Evolutionary conservation across 2,329 filamentous ascomycete genomes (phyloP), one percentile per base, ranked within the genome.

Genomic region (Mariannaea elegans): DNA sequence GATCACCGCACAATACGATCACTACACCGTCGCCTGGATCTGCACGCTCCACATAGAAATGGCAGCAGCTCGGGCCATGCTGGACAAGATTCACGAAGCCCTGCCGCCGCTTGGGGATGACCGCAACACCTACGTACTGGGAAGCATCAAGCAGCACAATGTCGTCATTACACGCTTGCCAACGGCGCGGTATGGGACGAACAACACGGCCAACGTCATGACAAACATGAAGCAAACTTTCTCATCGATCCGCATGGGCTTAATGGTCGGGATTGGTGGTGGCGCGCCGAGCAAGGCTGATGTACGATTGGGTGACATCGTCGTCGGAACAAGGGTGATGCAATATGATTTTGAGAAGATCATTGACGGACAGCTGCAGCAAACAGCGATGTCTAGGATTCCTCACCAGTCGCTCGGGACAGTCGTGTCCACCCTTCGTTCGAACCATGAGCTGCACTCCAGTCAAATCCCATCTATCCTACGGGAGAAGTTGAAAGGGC

Each of bases 161-260:
- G 21, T 73, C 8, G 71, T 68, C 12, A 64, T 73, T 21, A 68
- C 66, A 1, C 71, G 70, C 9, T 4, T 73, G 1, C 72, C 70
- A 0, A 13, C 13, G 1, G 56, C 48, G 0, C 52, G 64, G 7
- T 72, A 71, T 2, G 71, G 71, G 0, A 68, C 55, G 0, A 72
- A 64, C 3, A 68, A 65, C 2, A 67, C 72, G 0, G 64, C 72
- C 0, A 65, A 31, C 1, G 70, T 72, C 0, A 14, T 59, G 78
- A 62, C 9, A 0, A 24, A 63, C 1, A 5, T 66, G 6, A 27
- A 2, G 6, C 5, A 62, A n/a, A 83, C 90, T 31, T 87, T 78
- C 59, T 82, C 21, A 0, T 34, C 27, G 0, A 53, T 70, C 0
- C n/a, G 24, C 0, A 2, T 57, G 1, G 47, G 63, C 0, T 27